Percentiles rank a stretch among this genome's conserved stretches.
Conservation (phyloP, 2,329 filamentous ascomycete genomes). For the Blumeria graminis region DNA sequence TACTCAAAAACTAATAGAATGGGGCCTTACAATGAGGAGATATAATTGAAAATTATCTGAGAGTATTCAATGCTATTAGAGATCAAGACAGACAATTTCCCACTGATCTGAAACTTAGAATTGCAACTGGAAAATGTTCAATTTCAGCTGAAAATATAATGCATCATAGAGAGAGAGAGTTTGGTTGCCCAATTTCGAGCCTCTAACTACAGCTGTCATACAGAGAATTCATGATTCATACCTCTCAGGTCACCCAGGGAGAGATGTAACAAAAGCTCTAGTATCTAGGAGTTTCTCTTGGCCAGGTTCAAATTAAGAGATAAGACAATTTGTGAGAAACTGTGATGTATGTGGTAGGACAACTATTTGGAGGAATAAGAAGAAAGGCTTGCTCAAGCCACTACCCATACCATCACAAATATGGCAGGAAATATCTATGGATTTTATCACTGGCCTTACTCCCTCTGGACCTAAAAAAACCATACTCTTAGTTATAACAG, state of each 20-base stretch:
- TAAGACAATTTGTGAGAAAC: background rate
- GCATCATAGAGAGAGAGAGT: background rate
- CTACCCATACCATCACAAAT: background rate
- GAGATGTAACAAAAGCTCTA: background rate
- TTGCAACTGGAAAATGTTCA: background rate
- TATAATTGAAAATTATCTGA: background rate
- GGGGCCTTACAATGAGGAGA: background rate
- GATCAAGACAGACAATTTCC: background rate
- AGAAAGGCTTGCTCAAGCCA: conserved; percentile 2
- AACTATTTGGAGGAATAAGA: background rate
- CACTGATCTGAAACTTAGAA: background rate
- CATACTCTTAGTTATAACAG: background rate
- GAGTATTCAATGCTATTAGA: background rate
- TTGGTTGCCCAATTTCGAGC: background rate
- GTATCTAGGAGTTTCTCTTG: background rate
- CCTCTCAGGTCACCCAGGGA: background rate
- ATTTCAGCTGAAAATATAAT: background rate
- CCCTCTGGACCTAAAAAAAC: background rate
- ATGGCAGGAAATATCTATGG: conserved; percentile 3
- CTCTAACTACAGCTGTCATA: background rate
- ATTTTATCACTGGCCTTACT: background rate
- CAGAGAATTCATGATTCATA: background rate
- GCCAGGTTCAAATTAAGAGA: background rate
- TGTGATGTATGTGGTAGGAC: background rate
- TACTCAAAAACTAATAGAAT: background rate